Percentiles rank a stretch among this genome's conserved stretches.
These are phyloP conservation scores for Diplodia mutila DNA, from an alignment of 2,329 filamentous ascomycete species.

Conservation along the genomic window DNA sequence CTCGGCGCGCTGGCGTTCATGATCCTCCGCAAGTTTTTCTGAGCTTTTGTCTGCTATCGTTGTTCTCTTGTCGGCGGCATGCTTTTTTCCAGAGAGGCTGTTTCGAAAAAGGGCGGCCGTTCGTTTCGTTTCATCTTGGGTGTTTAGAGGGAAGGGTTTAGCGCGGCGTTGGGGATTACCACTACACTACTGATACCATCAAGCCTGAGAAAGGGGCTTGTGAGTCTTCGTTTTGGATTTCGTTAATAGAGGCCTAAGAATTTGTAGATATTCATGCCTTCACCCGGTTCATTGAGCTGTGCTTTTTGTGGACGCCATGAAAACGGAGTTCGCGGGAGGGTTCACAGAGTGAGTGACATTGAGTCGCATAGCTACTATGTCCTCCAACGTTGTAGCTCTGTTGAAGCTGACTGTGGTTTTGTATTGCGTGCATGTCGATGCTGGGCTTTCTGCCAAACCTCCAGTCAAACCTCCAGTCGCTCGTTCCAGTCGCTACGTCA, in stretches of 20 bases:
- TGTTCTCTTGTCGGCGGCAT: not conserved
- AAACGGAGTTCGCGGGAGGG: not conserved
- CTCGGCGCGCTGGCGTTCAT: conserved; percentile 71
- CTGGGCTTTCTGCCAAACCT: not conserved
- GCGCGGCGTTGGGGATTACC: conserved; percentile 10
- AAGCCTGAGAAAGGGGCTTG: not conserved
- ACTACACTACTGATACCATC: conserved; percentile 2
- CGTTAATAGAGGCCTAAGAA: not conserved
- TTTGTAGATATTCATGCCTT: not conserved
- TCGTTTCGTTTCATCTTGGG: not conserved
- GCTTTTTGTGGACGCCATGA: not conserved
- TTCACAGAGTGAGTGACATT: not conserved
- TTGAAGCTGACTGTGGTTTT: no score
- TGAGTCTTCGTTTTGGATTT: not conserved
- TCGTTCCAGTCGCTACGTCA: not conserved
- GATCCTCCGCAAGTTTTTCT: conserved; percentile 58
- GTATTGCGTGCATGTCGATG: not conserved
- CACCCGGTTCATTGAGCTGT: not conserved
- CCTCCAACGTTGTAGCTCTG: no score
- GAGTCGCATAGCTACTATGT: no score
- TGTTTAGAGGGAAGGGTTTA: not conserved
- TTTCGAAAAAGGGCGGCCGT: not conserved
- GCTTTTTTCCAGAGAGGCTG: not conserved
- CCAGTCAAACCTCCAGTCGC: not conserved
- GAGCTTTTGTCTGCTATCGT: not conserved